Percentiles rank a stretch among this genome's conserved stretches.
Conservation (phyloP, 73 alveolate genomes). For the Paramecium sonneborni region DNA sequence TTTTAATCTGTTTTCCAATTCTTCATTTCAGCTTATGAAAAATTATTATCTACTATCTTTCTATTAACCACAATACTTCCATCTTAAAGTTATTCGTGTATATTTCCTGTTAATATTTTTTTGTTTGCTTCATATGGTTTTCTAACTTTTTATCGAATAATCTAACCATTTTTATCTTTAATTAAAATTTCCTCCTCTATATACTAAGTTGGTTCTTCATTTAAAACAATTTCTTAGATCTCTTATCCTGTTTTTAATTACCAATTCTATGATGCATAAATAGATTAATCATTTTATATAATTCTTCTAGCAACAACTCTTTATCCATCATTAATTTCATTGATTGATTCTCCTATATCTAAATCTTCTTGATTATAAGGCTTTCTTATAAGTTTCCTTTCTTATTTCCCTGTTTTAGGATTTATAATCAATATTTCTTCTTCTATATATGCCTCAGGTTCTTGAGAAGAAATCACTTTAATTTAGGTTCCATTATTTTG, state of each 20-base stretch:
- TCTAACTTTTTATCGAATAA: not conserved
- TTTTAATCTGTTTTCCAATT: not conserved
- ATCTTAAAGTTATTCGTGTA: not conserved
- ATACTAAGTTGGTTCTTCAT: not conserved
- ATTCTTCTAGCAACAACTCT: constrained; percentile 19
- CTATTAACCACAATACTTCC: not conserved
- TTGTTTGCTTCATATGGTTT: not conserved
- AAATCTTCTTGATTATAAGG: not conserved
- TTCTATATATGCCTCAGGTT: constrained; percentile 8
- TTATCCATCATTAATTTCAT: not conserved
- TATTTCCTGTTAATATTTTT: not conserved
- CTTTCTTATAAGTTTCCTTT: not conserved
- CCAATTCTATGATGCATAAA: not conserved
- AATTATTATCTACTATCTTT: not conserved
- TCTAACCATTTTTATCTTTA: not conserved
- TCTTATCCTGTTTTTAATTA: not conserved
- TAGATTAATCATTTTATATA: not conserved
- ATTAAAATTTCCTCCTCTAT: not conserved
- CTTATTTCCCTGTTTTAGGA: constrained; percentile 13
- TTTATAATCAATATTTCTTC: not conserved
- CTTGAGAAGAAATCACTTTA: not conserved
- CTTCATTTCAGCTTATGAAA: not conserved
- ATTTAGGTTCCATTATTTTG: not conserved
- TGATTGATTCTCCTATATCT: not conserved
- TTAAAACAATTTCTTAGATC: not conserved